Percentiles rank a stretch among this genome's conserved stretches.
These are phyloP conservation scores for Ilex paraguariensis DNA, from an alignment of 305 asterid species.

Conservation along the genomic window DNA sequence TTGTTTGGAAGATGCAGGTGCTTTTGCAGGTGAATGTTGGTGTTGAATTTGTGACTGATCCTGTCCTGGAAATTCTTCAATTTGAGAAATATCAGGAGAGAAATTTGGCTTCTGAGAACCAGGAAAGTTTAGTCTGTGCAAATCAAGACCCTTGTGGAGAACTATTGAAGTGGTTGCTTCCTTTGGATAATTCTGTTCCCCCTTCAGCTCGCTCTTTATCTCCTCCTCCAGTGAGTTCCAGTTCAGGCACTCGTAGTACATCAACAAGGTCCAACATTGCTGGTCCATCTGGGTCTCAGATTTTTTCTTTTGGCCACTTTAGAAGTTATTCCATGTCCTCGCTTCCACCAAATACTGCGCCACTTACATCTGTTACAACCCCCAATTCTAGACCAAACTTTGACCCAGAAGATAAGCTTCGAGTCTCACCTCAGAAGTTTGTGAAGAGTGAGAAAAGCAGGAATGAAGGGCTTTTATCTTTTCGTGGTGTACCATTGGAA, in stretches of 20 bases:
- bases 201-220: slow-evolving; percentile 65
- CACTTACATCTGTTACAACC: slow-evolving; percentile 51
- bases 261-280: slow-evolving; percentile 55
- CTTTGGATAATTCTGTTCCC: slow-evolving; percentile 77
- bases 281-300: slow-evolving; percentile 77
- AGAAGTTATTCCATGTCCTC: slow-evolving; percentile 99
- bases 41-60: slow-evolving; percentile 68
- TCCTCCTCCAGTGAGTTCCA: slow-evolving; percentile 68
- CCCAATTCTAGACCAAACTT: slow-evolving; percentile 45
- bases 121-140: slow-evolving; percentile 28
- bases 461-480: slow-evolving; percentile 72
- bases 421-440: slow-evolving; percentile 59
- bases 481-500: slow-evolving; percentile 87
- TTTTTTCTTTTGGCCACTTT: slow-evolving; percentile 82
- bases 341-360: slow-evolving; percentile 62
- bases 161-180: slow-evolving; percentile 90
- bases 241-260: slow-evolving; percentile 65
- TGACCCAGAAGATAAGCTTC: slow-evolving; percentile 76
- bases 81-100: slow-evolving; percentile 76
- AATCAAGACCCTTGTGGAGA: slow-evolving; percentile 77
- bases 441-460: slow-evolving; percentile 50
- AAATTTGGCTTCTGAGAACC: slow-evolving; percentile 39
- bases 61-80: slow-evolving; percentile 93
- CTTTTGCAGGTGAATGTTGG: slow-evolving; percentile 91
- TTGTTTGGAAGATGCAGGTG: slow-evolving; percentile 98